Evolutionary conservation across 805 yeast species (phyloP), one percentile per base, ranked within the genome.

Genomic region (Cyberlindnera suaveolens): DNA sequence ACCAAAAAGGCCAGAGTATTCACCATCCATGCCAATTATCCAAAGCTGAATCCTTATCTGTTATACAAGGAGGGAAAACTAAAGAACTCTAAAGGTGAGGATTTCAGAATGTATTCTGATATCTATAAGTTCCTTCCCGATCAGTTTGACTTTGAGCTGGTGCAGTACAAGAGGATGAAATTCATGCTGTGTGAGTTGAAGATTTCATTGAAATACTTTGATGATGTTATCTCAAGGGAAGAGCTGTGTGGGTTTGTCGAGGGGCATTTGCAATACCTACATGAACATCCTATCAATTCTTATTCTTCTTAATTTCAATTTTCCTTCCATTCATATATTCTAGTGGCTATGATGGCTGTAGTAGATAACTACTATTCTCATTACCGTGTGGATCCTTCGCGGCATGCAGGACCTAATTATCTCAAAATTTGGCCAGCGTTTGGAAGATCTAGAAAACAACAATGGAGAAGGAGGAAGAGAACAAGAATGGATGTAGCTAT

Each of bases 161-260:
- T 67, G 18, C 78, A 75, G 51, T 80, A 81, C 79, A 61, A 65
- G 38, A 71, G 73, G 44, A 77, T 79, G 82, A 63, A 70, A 41
- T 65, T 65, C 43, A 63, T 77, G 37, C 52, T 79, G 14, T 80
- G 85, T 57, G 78, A 75, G 33, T 46, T 69, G 46, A 66, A 72
- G 29, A 51, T 77, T 19, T 56, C 71, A 3, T 54, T 78, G 29
- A 69, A 68, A n/a, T 62, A 66, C 31, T 77, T 74, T 51, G 63
- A 66, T 35, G 60, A 65, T 5, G 27, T 23, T 23, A 67, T 75
- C 13, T 61, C 65, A 42, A 60, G 74, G 34, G 45, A 49, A 2
- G 75, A 66, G 17, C 57, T 78, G 29, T 78, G 85, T 56, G 49
- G 49, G 14, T 82, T 77, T 48, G 64, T 78, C 30, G 51, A 49